A percentile compares a stretch with the other conserved stretches of the same genome.
Evolutionary conservation across 2,329 filamentous ascomycete genomes (phyloP).

Genomic region (Penicillium hordei): DNA sequence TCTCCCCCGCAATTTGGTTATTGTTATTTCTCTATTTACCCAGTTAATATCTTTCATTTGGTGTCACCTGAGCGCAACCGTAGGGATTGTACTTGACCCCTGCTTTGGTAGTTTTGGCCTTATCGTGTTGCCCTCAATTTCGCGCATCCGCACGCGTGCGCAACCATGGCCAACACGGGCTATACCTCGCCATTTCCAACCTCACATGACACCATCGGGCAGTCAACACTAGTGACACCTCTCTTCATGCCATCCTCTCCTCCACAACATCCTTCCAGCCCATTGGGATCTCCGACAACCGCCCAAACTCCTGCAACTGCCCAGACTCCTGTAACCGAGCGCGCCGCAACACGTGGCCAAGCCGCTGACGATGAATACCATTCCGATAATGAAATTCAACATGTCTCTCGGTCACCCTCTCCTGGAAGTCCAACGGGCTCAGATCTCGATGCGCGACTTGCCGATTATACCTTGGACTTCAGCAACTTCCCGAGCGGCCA

Average conservation of each 20-base stretch:
- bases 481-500: slow-evolving; percentile 36
- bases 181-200: slow-evolving; percentile 41
- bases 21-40: slow-evolving; percentile 18
- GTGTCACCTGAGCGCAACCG: neutral
- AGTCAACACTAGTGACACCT: slow-evolving; percentile 41
- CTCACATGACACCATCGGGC: slow-evolving; percentile 44
- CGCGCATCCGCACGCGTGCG: slow-evolving; percentile 17
- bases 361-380: slow-evolving; percentile 13
- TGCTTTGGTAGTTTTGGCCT: neutral
- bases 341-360: slow-evolving; percentile 7
- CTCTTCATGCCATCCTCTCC: slow-evolving; percentile 41
- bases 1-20: slow-evolving; percentile 14
- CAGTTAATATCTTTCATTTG: neutral
- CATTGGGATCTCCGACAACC: slow-evolving; percentile 24
- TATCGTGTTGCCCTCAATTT: slow-evolving; percentile 1
- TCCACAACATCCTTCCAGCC: slow-evolving; percentile 22
- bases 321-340: slow-evolving; percentile 27
- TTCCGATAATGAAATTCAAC: slow-evolving; percentile 10
- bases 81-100: neutral
- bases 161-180: slow-evolving; percentile 40
- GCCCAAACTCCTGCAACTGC: slow-evolving; percentile 26
- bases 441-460: slow-evolving; percentile 41
- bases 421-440: slow-evolving; percentile 29
- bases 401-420: slow-evolving; percentile 19
- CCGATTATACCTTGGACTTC: slow-evolving; percentile 43